Base-by-base conservation (phyloP, 805 yeast genomes). In the Candida railenensis region DNA sequence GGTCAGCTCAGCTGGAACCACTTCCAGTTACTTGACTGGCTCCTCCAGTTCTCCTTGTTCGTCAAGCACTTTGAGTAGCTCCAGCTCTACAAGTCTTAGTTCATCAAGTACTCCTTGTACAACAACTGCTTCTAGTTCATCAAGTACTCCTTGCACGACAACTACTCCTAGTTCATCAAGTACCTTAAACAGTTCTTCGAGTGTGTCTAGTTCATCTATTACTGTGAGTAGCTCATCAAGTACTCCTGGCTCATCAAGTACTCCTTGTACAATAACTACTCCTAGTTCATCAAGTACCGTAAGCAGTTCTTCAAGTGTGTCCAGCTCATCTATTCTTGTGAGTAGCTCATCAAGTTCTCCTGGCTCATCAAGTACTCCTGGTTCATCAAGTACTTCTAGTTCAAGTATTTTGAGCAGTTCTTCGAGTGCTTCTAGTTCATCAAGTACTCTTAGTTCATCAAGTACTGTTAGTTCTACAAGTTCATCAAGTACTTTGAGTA, bases 161-260 rank as follows among this genome's bases (percentile, higher is more conserved):
- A 37, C 18, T 33, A 37, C n/a, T n/a, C n/a, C n/a, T n/a, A n/a
- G n/a, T n/a, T n/a, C n/a, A n/a, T n/a, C n/a, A 14, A 45, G 16
- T 21, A 38, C 45, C 22, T 40, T n/a, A 34, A n/a, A n/a, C 14
- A 7, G 34, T 49, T 34, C 25, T 36, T 16, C 33, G 47, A n/a
- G 32, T 49, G 12, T 16, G 25, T 18, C 42, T 22, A 28, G 18
- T 33, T 22, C 28, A 22, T 37, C 37, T 22, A 21, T 18, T 15
- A 28, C 22, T 47, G 21, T 47, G 16, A 34, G 18, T 49, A 28
- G 48, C 5, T 21, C 20, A 32, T 42, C 47, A 48, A 47, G 54
- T 42, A 59, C 61, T 28, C 36, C 52, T 19, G 32, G 58, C 34
- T 54, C 63, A 22, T 47, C 59, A 36, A 63, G 67, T 34, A 54